phyloP scores from a whole-genome alignment of 1,284 basidiomycete genomes.

The Tilletia indica region DNA sequence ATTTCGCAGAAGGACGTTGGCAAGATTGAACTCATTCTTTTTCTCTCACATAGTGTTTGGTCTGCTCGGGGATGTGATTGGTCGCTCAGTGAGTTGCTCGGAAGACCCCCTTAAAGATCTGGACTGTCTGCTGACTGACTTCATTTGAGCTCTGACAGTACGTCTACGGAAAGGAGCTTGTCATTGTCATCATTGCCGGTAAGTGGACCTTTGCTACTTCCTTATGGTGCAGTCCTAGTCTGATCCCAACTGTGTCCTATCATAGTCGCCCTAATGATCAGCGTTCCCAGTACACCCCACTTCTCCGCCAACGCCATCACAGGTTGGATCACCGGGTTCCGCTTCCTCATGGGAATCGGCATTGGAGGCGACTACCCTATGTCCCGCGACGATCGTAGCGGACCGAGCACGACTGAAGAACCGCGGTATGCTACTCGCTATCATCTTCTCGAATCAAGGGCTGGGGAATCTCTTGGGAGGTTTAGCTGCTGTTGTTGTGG shows the following conservation, averaged over 20 bases:
- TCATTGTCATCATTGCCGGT: slow-evolving; percentile 21
- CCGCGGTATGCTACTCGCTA: slow-evolving; percentile 42
- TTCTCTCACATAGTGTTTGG: not conserved
- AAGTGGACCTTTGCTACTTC: not conserved
- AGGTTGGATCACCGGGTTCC: slow-evolving; percentile 17
- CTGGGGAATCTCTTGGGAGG: slow-evolving; percentile 59
- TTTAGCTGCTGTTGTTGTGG: slow-evolving; percentile 69
- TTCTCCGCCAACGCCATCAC: slow-evolving; percentile 25
- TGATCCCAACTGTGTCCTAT: not conserved
- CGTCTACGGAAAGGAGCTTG: slow-evolving; percentile 17
- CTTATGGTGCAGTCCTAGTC: not conserved
- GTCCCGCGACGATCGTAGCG: slow-evolving; percentile 22
- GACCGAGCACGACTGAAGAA: slow-evolving; percentile 44
- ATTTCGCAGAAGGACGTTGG: no score
- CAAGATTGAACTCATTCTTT: no score
- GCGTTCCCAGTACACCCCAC: slow-evolving; percentile 5
- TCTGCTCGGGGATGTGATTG: not conserved
- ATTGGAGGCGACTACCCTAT: slow-evolving; percentile 79
- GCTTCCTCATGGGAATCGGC: slow-evolving; percentile 23
- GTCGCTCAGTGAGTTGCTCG: slow-evolving; percentile 4
- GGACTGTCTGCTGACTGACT: no score
- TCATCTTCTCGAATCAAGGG: slow-evolving; percentile 58
- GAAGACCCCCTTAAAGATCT: not conserved
- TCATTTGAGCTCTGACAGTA: not conserved
- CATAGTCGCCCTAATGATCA: slow-evolving; percentile 17